Base-by-base conservation (phyloP, 371 early-diverging fungal species). In the Mucor lusitanicus region DNA sequence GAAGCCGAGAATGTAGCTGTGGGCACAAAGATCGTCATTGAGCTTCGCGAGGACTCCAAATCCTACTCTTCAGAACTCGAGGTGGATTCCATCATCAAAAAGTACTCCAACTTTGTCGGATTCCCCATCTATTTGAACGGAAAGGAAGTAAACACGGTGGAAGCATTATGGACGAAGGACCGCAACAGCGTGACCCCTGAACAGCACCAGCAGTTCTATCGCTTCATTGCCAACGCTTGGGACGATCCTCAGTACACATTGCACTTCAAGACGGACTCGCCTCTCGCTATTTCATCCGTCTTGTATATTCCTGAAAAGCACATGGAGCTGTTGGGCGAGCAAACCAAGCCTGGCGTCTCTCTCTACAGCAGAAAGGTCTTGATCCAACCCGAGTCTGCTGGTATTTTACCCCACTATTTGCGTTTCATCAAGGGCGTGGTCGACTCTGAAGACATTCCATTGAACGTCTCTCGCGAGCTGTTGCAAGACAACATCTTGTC, bases 381-480 rank as follows among this genome's bases (percentile, higher is more conserved):
- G 75, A 94, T 94, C 68, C 91, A 91, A 75, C 83, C 90, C 30
- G 90, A 94, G 63, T 88, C 88, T 23, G 85, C 84, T 59, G 85
- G 87, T 46, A 86, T 94, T 57, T 81, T 92, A 67, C 97, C 92
- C 33, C 88, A 84, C 64, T 97, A 87, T 85, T 80, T 93, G 61
- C 87, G 91, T 15, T 94, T 94, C 60, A 81, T 93, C 59, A 91
- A 92, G 80, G 97, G 98, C 57, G 92, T 98, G 28, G 94, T 99
- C 13, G 97, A 98, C 74, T 93, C 94, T 13, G 97, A 97, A 75
- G 99, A 99, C 76, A 87, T 99, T 68, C 98, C 99, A 5, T 82
- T 99, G 68, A 99, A 98, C 70, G 93, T 99, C 15, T 97, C 98
- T 21, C 93, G 99, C 68, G 99, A 99, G 78, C 84, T 97, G 33